phyloP scores from a whole-genome alignment of 163 green algal genomes.

The Scenedesmus sp. region DNA sequence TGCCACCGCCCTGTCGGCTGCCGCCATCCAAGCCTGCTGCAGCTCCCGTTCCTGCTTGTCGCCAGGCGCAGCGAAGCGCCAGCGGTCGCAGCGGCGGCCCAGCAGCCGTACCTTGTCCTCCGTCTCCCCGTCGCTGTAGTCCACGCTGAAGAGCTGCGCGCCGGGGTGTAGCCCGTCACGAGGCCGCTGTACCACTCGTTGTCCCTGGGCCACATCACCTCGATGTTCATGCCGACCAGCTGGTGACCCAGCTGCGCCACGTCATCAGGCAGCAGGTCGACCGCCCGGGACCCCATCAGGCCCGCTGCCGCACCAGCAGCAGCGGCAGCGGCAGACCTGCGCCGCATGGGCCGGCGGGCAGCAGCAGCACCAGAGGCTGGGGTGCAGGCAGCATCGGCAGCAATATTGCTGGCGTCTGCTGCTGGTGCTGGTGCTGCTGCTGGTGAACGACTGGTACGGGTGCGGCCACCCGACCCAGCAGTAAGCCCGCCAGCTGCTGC shows the following conservation, averaged over 20 bases:
- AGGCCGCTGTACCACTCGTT: neutral
- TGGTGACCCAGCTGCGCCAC: neutral
- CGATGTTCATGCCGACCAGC: neutral
- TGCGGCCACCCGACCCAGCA: neutral
- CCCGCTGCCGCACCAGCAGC: neutral
- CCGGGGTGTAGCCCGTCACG: neutral
- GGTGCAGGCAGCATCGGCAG: neutral
- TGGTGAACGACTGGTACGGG: neutral
- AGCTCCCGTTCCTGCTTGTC: neutral
- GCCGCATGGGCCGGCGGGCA: neutral
- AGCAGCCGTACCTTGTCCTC: neutral
- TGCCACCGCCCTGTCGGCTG: neutral
- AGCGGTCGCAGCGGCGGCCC: neutral
- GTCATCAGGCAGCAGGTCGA: neutral
- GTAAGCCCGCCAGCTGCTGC: neutral
- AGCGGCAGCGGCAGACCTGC: constrained; percentile 18
- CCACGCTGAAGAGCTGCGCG: neutral
- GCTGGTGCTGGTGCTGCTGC: neutral
- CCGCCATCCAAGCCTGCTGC: neutral
- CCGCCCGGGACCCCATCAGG: neutral
- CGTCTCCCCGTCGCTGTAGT: neutral
- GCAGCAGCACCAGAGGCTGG: neutral
- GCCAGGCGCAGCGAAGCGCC: neutral
- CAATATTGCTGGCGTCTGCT: neutral
- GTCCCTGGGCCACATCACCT: constrained; percentile 28